Evolutionary conservation across 2,329 filamentous ascomycete genomes (phyloP).

Genomic region (Fusarium subtropicale): DNA sequence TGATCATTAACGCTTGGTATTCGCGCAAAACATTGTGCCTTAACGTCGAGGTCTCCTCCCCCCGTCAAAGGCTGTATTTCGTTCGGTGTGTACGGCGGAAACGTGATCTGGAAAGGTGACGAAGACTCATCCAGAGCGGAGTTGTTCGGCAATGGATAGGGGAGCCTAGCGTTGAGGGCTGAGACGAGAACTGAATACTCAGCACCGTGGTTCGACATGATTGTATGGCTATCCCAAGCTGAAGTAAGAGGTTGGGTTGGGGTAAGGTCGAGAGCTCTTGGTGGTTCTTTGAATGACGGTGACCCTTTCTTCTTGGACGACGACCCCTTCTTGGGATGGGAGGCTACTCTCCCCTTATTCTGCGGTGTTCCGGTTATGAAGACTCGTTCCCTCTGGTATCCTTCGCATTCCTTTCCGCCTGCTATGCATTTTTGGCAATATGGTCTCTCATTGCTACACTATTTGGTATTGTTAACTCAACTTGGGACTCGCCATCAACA

Average conservation of each 20-base stretch:
- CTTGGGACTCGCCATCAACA: neutral
- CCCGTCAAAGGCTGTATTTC: constrained; percentile 53
- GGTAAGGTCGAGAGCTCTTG: constrained; percentile 46
- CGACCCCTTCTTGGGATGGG: constrained; percentile 61
- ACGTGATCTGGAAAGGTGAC: constrained; percentile 52
- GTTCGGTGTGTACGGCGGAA: constrained; percentile 55
- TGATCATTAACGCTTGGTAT: constrained; percentile 51
- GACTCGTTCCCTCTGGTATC: constrained; percentile 71
- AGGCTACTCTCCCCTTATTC: constrained; percentile 66
- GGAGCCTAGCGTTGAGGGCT: constrained; percentile 59
- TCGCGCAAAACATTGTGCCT: constrained; percentile 59
- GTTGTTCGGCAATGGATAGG: constrained; percentile 49
- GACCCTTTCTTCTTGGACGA: constrained; percentile 52
- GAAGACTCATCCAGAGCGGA: constrained; percentile 38
- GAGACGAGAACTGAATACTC: constrained; percentile 57
- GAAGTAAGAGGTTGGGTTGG: constrained; percentile 58
- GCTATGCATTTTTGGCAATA: constrained; percentile 70
- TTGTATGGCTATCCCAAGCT: constrained; percentile 63
- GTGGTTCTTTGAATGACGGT: constrained; percentile 41
- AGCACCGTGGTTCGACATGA: constrained; percentile 54
- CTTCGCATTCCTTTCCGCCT: constrained; percentile 68
- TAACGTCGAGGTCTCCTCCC: constrained; percentile 56
- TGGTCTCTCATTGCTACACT: constrained; percentile 73
- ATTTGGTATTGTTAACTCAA: constrained; percentile 18
- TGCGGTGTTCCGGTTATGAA: constrained; percentile 72